Percentiles rank a stretch among this genome's conserved stretches.
These are phyloP conservation scores for Botrytis tulipae DNA, from an alignment of 2,329 filamentous ascomycete species.

Conservation along the genomic window DNA sequence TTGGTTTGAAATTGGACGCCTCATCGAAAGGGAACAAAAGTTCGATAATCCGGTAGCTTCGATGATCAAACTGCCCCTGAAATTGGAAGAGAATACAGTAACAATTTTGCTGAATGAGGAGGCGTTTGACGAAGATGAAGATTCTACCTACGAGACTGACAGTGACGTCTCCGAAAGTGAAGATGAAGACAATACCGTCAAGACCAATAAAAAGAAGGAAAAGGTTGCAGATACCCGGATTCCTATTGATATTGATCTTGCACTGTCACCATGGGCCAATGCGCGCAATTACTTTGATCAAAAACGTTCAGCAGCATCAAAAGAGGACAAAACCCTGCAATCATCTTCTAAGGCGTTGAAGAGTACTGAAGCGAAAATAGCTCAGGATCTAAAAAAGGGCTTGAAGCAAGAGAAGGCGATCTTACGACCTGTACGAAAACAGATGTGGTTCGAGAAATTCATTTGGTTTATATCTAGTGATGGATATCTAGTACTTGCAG, in stretches of 20 bases:
- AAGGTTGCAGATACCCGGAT: constrained; percentile 55
- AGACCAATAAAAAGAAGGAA: constrained; percentile 38
- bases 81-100: constrained; percentile 84
- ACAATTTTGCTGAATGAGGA: constrained; percentile 73
- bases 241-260: constrained; percentile 80
- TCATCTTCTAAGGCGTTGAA: constrained; percentile 82
- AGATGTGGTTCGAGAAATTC: constrained; percentile 97
- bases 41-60: constrained; percentile 80
- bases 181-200: constrained; percentile 48
- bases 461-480: constrained; percentile 94
- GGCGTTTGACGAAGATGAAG: constrained; percentile 54
- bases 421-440: constrained; percentile 76
- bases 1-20: constrained; percentile 84
- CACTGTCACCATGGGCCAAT: constrained; percentile 81
- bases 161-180: constrained; percentile 58
- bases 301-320: constrained; percentile 77
- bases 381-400: constrained; percentile 78
- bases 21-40: constrained; percentile 84
- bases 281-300: constrained; percentile 91
- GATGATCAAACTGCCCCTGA: constrained; percentile 82
- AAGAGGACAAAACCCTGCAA: constrained; percentile 81
- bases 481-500: constrained; percentile 86
- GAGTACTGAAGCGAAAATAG: constrained; percentile 85
- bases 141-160: constrained; percentile 61
- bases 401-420: constrained; percentile 90